Evolutionary conservation across 768 basidiomycete genomes (phyloP).

Genomic region (Exidia glandulosa): DNA sequence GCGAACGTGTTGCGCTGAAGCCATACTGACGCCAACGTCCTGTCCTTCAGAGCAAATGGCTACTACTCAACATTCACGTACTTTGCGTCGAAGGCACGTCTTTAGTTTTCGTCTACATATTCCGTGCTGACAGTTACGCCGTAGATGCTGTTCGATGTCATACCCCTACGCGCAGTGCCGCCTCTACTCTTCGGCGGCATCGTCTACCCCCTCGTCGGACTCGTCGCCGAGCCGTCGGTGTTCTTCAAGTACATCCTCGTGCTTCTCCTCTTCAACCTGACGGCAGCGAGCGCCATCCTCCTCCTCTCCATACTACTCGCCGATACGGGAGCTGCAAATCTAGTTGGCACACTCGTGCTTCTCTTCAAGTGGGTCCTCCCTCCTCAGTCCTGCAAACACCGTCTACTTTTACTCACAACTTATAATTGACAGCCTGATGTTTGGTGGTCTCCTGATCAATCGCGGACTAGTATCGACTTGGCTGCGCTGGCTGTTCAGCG

Average conservation of each 20-base stretch:
- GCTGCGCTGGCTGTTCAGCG: slow-evolving; percentile 77
- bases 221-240: slow-evolving; percentile 76
- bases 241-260: slow-evolving; percentile 99
- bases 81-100: slow-evolving; percentile 77
- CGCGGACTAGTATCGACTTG: slow-evolving; percentile 65
- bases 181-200: slow-evolving; percentile 94
- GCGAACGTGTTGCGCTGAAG: background rate
- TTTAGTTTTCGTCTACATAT: background rate
- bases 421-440: slow-evolving; percentile 56
- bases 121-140: background rate
- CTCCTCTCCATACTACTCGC: slow-evolving; percentile 83
- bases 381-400: background rate
- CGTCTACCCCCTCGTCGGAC: slow-evolving; percentile 87
- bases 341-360: slow-evolving; percentile 94
- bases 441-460: slow-evolving; percentile 93
- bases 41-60: slow-evolving; percentile 66
- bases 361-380: slow-evolving; percentile 77
- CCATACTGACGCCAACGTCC: background rate
- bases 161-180: slow-evolving; percentile 88
- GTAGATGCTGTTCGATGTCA: slow-evolving; percentile 89
- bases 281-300: slow-evolving; percentile 85
- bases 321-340: slow-evolving; percentile 77
- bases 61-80: slow-evolving; percentile 97
- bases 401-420: background rate
- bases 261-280: slow-evolving; percentile 91